Base-by-base conservation (phyloP, 805 yeast species). In the Priceomyces castillae region DNA sequence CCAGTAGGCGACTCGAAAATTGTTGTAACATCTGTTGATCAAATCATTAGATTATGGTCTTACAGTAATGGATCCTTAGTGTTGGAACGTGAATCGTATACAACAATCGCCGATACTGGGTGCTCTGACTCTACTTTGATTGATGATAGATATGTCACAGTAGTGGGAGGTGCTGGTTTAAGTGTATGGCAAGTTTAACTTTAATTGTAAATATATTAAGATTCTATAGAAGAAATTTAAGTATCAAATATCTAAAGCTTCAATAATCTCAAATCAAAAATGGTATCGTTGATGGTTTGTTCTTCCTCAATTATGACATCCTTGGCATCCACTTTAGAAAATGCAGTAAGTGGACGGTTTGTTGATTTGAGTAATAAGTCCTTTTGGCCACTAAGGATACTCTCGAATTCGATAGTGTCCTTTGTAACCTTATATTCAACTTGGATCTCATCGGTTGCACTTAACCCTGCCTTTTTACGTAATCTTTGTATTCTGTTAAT, bases 401-500 rank as follows among this genome's bases (percentile, higher is more conserved):
- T 65, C 36, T 74, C 81, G 43, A 90, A 72, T 39, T 73, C 80
- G 55, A 86, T 77, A 47, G 87, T 81, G 57, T 84, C 90, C 51
- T 81, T 77, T 45, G 69, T 53, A 47, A 90, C 62, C 50, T 80
- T 71, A 68, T 87, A 87, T 68, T 92, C 90, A 47, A 94, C 96
- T 50, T 79, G 66, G 40, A 94, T 95, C 55, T 94, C 99, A 63
- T 94, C 99, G 36, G 97, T 92, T 49, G 95, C 90, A 61, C 86
- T 86, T 60, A 94, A 77, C 26, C 96, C 96, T 51, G 87, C 90
- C 78, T 90, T 90, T 84, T 94, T 94, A 72, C 99, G 86, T 62
- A 90, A 80, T 67, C 96, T 85, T 77, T 94, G 99, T 54, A 94
- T 89, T 71, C 99, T 90, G 80, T 94, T 94, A 60, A 94, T 80